Percentiles rank a stretch among this genome's conserved stretches.
Evolutionary conservation across 108 stramenopile genomes (phyloP).

Genomic region (Epipyxis sp.): DNA sequence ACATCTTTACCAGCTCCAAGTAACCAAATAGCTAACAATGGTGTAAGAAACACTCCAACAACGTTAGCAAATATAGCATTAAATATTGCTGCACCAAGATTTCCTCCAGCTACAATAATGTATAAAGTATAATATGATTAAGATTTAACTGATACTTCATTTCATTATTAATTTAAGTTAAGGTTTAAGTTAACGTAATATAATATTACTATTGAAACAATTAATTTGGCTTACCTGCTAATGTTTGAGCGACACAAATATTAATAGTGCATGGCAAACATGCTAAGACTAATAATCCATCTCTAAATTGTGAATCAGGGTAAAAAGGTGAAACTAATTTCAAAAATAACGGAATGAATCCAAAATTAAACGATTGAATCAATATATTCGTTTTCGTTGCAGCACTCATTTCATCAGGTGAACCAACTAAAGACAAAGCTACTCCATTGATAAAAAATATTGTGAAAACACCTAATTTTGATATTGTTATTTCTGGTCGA

Average conservation of each 20-base stretch:
- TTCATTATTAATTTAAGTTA: too few species aligned
- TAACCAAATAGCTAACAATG: background rate
- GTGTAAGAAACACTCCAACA: slow-evolving; percentile 4
- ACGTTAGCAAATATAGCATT: slow-evolving; percentile 23
- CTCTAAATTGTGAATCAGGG: background rate
- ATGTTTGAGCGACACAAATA: slow-evolving; percentile 12
- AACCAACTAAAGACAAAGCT: background rate
- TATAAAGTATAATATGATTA: too few species aligned
- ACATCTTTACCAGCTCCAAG: slow-evolving; percentile 1
- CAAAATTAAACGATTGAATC: background rate
- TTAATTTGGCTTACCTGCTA: too few species aligned
- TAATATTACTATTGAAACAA: too few species aligned
- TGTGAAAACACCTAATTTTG: slow-evolving; percentile 1
- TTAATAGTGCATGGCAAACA: slow-evolving; percentile 23
- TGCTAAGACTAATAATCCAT: slow-evolving; percentile 1
- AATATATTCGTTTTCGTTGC: background rate
- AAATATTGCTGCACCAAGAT: background rate
- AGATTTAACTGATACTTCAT: too few species aligned
- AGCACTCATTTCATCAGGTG: background rate
- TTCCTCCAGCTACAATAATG: background rate
- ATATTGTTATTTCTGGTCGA: background rate
- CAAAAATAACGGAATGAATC: background rate
- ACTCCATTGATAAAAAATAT: slow-evolving; percentile 21
- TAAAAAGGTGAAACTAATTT: background rate
- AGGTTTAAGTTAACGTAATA: too few species aligned